A percentile compares a stretch with the other conserved stretches of the same genome.
These are phyloP conservation scores for Acanthamoeba triangularis DNA, from an alignment of 208 protist species.

Conservation along the genomic window DNA sequence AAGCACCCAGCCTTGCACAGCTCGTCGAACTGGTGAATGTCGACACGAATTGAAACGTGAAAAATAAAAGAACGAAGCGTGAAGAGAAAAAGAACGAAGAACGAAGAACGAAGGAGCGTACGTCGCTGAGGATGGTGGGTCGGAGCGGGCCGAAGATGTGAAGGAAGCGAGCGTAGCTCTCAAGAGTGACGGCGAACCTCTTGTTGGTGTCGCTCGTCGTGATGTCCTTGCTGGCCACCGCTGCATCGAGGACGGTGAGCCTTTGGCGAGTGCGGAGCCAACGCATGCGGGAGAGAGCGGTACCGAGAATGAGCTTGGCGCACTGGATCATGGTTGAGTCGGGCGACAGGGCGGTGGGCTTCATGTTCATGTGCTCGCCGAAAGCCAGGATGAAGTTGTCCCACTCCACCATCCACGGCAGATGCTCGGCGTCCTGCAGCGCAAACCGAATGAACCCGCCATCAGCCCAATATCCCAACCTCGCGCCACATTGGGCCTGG, in stretches of 20 bases:
- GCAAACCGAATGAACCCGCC: too few species aligned
- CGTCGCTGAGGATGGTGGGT: background rate
- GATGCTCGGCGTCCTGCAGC: background rate
- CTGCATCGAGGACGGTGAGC: background rate
- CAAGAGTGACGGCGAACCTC: conserved; percentile 19
- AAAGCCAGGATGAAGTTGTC: conserved; percentile 28
- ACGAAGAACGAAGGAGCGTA: background rate
- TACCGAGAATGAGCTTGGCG: background rate
- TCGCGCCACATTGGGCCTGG: too few species aligned
- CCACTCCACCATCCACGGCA: conserved; percentile 33
- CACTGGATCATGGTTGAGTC: background rate
- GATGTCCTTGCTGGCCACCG: conserved; percentile 49
- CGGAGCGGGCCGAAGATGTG: conserved; percentile 37
- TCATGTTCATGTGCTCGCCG: background rate
- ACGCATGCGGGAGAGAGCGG: too few species aligned
- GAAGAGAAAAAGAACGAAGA: background rate
- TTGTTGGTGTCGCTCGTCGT: conserved; percentile 9
- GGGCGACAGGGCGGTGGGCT: background rate
- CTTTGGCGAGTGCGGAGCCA: too few species aligned
- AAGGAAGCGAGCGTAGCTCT: conserved; percentile 42
- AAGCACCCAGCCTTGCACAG: background rate
- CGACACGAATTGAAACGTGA: background rate
- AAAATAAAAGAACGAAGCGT: too few species aligned
- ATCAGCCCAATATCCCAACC: too few species aligned
- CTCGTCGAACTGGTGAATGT: background rate